phyloP scores from a whole-genome alignment of 768 basidiomycete genomes.

The button mushroom (Agaricus bisporus) region DNA sequence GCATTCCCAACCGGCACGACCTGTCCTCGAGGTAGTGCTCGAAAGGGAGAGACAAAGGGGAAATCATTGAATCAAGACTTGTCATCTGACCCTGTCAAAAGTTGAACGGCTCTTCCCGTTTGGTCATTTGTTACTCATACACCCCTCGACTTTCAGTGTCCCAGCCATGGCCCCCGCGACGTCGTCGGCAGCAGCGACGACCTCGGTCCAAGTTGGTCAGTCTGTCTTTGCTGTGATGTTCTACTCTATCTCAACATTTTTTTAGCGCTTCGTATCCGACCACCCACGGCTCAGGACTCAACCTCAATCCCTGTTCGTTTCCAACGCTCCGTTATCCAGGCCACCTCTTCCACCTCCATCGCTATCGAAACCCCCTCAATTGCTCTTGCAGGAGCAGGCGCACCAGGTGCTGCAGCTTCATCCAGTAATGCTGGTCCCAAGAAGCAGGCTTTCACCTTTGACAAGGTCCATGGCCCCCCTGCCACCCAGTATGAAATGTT shows the following conservation, averaged over 20 bases:
- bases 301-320: slow-evolving; percentile 89
- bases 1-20: too few species aligned
- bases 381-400: slow-evolving; percentile 42
- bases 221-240: slow-evolving; percentile 15
- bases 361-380: slow-evolving; percentile 70
- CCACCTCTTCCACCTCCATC: slow-evolving; percentile 67
- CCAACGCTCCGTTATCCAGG: slow-evolving; percentile 83
- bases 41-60: neutral
- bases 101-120: slow-evolving; percentile 30
- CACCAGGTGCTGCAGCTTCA: slow-evolving; percentile 40
- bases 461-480: slow-evolving; percentile 87
- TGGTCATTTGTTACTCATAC: slow-evolving; percentile 24
- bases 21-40: neutral
- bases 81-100: slow-evolving; percentile 14
- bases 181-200: slow-evolving; percentile 67
- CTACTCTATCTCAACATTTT: neutral
- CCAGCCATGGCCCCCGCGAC: slow-evolving; percentile 68
- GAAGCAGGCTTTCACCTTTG: slow-evolving; percentile 87
- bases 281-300: slow-evolving; percentile 78
- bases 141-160: slow-evolving; percentile 27
- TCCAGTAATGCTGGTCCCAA: slow-evolving; percentile 47
- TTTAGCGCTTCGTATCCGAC: slow-evolving; percentile 83
- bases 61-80: neutral
- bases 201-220: slow-evolving; percentile 93
- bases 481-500: slow-evolving; percentile 85